Conservation (phyloP, 2,329 filamentous ascomycete genomes). For the Myrmaecium sp. region DNA sequence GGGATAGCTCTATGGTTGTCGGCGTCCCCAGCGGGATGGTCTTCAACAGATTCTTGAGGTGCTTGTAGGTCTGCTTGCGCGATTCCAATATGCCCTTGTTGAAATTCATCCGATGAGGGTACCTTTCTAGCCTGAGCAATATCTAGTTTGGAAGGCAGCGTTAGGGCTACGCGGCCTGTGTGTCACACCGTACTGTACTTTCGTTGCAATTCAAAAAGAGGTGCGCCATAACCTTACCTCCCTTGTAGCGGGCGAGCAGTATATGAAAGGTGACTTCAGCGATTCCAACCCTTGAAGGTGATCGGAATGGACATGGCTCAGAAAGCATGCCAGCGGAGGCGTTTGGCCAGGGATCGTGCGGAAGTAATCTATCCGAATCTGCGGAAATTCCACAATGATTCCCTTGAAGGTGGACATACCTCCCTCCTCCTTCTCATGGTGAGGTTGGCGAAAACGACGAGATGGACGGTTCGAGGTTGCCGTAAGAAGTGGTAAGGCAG, state of each 20-base stretch:
- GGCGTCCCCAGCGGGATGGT: constrained; percentile 69
- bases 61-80: constrained; percentile 57
- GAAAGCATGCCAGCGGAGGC: constrained; percentile 64
- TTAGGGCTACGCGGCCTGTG: constrained; percentile 1
- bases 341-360: constrained; percentile 35
- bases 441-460: too few species aligned
- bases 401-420: constrained; percentile 20
- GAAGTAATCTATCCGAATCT: constrained; percentile 75
- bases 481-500: too few species aligned
- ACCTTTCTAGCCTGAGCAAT: constrained; percentile 62
- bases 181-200: neutral
- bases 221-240: constrained; percentile 30
- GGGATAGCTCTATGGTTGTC: constrained; percentile 55
- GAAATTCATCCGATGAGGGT: constrained; percentile 66
- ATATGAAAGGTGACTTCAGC: constrained; percentile 66
- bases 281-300: constrained; percentile 69
- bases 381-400: constrained; percentile 50
- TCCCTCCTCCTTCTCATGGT: neutral
- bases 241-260: constrained; percentile 71
- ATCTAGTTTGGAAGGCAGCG: constrained; percentile 34
- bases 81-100: constrained; percentile 61
- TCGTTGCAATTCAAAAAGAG: neutral
- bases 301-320: constrained; percentile 86
- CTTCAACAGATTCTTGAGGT: constrained; percentile 57
- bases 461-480: too few species aligned